Conservation (phyloP, 2,329 filamentous ascomycete species). For the Fusarium kyushuense region DNA sequence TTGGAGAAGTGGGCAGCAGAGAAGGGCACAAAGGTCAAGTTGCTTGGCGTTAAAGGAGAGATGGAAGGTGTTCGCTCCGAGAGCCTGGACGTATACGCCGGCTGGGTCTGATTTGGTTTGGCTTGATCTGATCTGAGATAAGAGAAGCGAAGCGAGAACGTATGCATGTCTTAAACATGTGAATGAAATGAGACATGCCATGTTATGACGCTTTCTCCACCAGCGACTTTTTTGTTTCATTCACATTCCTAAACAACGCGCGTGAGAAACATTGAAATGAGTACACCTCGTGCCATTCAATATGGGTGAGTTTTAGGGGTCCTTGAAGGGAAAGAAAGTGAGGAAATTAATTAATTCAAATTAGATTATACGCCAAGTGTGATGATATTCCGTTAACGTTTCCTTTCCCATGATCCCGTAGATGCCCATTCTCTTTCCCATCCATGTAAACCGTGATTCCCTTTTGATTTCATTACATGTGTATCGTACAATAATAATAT, state of each 20-base stretch:
- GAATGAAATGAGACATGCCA: conserved; percentile 27
- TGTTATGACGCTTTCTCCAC: conserved; percentile 4
- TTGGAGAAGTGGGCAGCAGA: conserved; percentile 73
- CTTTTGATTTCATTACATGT: conserved; percentile 5
- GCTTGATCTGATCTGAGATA: conserved; percentile 21
- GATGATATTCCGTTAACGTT: conserved; percentile 20
- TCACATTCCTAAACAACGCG: conserved; percentile 27
- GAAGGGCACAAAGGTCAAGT: conserved; percentile 72
- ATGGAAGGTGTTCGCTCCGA: conserved; percentile 73
- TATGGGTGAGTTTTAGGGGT: conserved; percentile 4
- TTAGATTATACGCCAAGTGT: conserved; percentile 39
- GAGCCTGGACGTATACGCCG: conserved; percentile 57
- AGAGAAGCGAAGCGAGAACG: conserved; percentile 17
- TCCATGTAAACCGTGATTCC: conserved; percentile 14
- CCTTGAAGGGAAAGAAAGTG: background rate
- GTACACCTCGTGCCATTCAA: background rate
- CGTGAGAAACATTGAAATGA: background rate
- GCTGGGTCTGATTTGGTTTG: conserved; percentile 56
- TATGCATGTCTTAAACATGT: conserved; percentile 30
- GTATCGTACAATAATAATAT: conserved; percentile 29
- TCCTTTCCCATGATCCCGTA: conserved; percentile 25
- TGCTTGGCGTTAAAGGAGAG: conserved; percentile 78
- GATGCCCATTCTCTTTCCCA: conserved; percentile 23
- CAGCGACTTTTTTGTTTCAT: conserved; percentile 28
- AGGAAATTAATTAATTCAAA: conserved; percentile 21